A percentile compares a stretch with the other conserved stretches of the same genome.
These are phyloP conservation scores for Rosa rugosa DNA, from an alignment of 306 rosid genomes.

Conservation along the genomic window DNA sequence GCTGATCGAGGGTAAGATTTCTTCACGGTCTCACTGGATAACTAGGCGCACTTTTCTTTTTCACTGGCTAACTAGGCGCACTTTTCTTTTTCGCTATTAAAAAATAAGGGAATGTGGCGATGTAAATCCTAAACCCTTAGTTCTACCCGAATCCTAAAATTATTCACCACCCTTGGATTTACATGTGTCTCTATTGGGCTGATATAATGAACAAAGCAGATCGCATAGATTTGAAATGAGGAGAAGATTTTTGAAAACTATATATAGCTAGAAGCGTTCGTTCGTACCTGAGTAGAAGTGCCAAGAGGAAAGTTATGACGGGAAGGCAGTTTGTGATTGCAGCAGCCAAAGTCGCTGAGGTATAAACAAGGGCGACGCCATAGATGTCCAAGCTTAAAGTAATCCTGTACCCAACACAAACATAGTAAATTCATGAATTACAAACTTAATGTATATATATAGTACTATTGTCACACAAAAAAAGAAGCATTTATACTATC, in stretches of 20 bases:
- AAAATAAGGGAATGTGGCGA: too few relatives aligned
- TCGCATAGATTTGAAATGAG: not conserved
- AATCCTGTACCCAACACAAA: conserved; percentile 42
- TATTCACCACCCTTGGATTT: not conserved
- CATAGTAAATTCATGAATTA: not conserved
- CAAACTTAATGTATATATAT: not conserved
- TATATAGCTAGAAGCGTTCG: not conserved
- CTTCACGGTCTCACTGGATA: too few relatives aligned
- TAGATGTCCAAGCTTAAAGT: conserved; percentile 53
- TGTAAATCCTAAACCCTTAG: too few relatives aligned
- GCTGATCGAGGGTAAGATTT: too few relatives aligned
- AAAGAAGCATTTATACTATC: too few relatives aligned
- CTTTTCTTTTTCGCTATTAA: too few relatives aligned
- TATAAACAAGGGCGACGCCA: conserved; percentile 58
- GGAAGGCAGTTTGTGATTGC: conserved; percentile 78
- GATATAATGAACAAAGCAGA: not conserved
- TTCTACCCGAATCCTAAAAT: too few relatives aligned
- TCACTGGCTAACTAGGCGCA: too few relatives aligned
- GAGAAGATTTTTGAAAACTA: not conserved
- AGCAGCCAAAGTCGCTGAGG: conserved; percentile 80
- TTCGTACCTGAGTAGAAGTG: conserved; percentile 56
- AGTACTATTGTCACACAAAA: not conserved
- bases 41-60: too few relatives aligned
- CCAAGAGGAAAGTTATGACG: conserved; percentile 77
- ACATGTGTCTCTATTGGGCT: not conserved